Base-by-base conservation (phyloP, 805 yeast species). In the Candida piceae region DNA sequence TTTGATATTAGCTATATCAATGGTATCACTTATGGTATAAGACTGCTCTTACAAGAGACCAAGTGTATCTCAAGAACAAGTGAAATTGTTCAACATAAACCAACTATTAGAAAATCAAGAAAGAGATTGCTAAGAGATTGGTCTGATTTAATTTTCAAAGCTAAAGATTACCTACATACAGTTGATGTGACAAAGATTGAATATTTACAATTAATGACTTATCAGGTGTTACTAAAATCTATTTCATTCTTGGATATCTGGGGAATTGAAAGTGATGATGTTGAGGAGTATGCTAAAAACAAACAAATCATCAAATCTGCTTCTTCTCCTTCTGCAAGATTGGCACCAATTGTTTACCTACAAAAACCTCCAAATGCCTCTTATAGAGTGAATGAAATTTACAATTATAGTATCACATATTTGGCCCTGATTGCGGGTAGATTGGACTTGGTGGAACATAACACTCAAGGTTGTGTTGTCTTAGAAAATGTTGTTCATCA, bases 11-110 rank as follows among this genome's bases (percentile, higher is more conserved):
- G 66, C 27, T 67, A 69, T 21, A 70, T 84, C 35, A 84, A 84
- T 50, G 69, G 75, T 11, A 77, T 84, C 3, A 68, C 89, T 41
- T 85, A 81, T 55, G 90, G 93, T 22, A 85, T 84, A 2, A 69
- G 84, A 42, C 53, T 66, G 13, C 61, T 84, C 34, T 60, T 84
- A 24, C 80, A 78, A 41, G 70, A 73, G 35, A 82, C 90, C 0
- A 80, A 79, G 41, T 83, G 90, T 60, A 71, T 84, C 15, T 83
- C 93, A 2, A 65, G 93, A 46, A 75, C 87, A 1, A 80, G 80
- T 45, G 78, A 78, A 21, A 68, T 82, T 31, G 89, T 84, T 5
- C 75, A 78, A 43, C 69, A 71, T 42, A 70, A 74, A 34, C 80
- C 85, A 2, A 55, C 72, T 4, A 74, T 84, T 12, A 65, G 85